Conservation (phyloP, 306 rosid species). For the Ochetophila trinervis region DNA sequence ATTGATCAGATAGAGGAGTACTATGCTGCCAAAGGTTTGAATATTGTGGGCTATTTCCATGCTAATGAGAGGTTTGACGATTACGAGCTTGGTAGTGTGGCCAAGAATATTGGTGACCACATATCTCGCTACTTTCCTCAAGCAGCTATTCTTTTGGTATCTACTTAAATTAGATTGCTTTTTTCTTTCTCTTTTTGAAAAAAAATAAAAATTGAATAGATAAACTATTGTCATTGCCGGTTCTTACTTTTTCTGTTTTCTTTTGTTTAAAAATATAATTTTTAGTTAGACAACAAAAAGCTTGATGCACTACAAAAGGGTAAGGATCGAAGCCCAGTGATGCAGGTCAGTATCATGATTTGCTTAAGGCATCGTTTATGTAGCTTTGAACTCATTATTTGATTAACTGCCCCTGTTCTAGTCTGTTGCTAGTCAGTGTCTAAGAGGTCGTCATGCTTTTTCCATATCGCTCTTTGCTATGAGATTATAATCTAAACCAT, state of each 20-base stretch:
- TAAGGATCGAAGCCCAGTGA: slow-evolving; percentile 59
- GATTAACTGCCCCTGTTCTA: background rate
- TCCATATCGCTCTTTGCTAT: too few relatives aligned
- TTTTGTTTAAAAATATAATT: background rate
- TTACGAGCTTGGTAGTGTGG: slow-evolving; percentile 63
- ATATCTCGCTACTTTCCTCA: slow-evolving; percentile 80
- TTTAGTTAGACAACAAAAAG: slow-evolving; percentile 83
- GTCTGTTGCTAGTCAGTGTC: too few relatives aligned
- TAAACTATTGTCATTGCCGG: background rate
- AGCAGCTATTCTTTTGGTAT: slow-evolving; percentile 84
- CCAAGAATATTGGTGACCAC: slow-evolving; percentile 87
- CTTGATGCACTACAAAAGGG: slow-evolving; percentile 67
- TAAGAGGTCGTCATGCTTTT: too few relatives aligned
- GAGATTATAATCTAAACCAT: too few relatives aligned
- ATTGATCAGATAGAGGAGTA: slow-evolving; percentile 73
- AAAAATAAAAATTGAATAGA: background rate
- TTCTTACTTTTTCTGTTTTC: background rate
- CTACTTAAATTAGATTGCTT: slow-evolving; percentile 9
- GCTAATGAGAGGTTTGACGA: slow-evolving; percentile 96
- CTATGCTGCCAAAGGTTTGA: slow-evolving; percentile 62
- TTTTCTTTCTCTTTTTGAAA: background rate
- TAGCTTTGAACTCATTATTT: background rate
- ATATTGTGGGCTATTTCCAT: slow-evolving; percentile 86
- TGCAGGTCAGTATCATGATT: slow-evolving; percentile 58
- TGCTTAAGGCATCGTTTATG: background rate